Evolutionary conservation across 2,329 filamentous ascomycete genomes (phyloP).

Genomic region (Dothideomycetidae sp.): DNA sequence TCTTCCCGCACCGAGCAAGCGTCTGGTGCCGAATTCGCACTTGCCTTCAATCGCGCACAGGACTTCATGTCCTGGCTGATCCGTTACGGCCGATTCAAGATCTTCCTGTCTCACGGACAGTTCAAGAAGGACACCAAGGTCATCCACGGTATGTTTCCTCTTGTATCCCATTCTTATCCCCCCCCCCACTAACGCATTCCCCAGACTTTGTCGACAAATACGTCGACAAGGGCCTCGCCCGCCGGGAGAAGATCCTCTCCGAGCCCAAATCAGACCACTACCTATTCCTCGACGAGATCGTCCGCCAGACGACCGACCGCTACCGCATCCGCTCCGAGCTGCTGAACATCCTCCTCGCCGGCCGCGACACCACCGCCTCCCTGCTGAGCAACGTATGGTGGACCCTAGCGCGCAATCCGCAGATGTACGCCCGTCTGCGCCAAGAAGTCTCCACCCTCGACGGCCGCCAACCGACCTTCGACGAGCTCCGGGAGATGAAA

Average conservation of each 20-base stretch:
- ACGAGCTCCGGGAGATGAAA: slow-evolving; percentile 23
- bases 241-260: slow-evolving; percentile 18
- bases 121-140: slow-evolving; percentile 28
- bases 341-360: slow-evolving; percentile 38
- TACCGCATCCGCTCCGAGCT: slow-evolving; percentile 35
- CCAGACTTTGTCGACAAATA: slow-evolving; percentile 35
- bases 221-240: slow-evolving; percentile 30
- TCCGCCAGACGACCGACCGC: slow-evolving; percentile 32
- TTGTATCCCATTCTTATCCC: too few species aligned
- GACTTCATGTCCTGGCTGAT: slow-evolving; percentile 15
- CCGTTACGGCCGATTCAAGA: slow-evolving; percentile 8
- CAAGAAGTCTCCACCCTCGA: slow-evolving; percentile 18
- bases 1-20: slow-evolving; percentile 1
- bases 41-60: slow-evolving; percentile 21
- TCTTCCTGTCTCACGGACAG: slow-evolving; percentile 20
- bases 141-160: slow-evolving; percentile 18
- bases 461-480: slow-evolving; percentile 30
- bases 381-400: slow-evolving; percentile 35
- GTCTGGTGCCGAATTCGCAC: slow-evolving; percentile 17
- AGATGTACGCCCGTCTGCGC: slow-evolving; percentile 20
- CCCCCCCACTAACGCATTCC: slow-evolving; percentile 19
- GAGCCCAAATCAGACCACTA: slow-evolving; percentile 28
- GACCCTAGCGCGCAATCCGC: slow-evolving; percentile 19
- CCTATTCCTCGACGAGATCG: slow-evolving; percentile 37
- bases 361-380: slow-evolving; percentile 40